Evolutionary conservation across 306 rosid genomes (phyloP).

Genomic region (Pterocarpus santalinus): DNA sequence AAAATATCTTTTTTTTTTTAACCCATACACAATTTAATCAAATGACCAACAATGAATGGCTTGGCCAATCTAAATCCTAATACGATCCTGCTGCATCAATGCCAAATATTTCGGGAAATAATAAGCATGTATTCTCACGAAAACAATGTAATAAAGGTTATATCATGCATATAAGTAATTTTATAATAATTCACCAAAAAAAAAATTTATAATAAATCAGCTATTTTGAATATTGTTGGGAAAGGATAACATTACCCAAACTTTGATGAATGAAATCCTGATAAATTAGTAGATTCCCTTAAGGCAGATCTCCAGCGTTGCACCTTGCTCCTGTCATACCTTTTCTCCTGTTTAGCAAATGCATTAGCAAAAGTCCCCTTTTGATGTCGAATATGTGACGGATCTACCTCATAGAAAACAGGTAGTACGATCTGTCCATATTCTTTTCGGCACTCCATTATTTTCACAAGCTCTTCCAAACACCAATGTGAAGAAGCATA

Average conservation of each 20-base stretch:
- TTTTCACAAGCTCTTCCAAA: constrained; percentile 41
- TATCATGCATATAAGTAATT: too few species aligned
- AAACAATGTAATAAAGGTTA: too few species aligned
- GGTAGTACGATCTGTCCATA: constrained; percentile 18
- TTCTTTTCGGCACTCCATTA: constrained; percentile 18
- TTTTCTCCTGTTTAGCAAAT: constrained; percentile 25
- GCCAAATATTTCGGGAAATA: too few species aligned
- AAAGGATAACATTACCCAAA: constrained; percentile 16
- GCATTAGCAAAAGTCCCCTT: constrained; percentile 27
- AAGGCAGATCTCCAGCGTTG: constrained; percentile 41
- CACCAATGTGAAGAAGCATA: constrained; percentile 44
- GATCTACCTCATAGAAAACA: constrained; percentile 34
- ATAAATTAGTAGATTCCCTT: constrained; percentile 7
- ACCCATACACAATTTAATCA: too few species aligned
- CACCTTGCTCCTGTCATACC: neutral
- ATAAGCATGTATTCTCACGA: too few species aligned
- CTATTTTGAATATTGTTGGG: neutral
- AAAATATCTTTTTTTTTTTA: too few species aligned
- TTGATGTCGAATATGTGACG: constrained; percentile 34
- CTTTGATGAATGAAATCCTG: constrained; percentile 37
- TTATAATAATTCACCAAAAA: too few species aligned
- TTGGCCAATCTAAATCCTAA: too few species aligned
- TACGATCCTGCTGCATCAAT: too few species aligned
- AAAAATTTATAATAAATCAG: too few species aligned
- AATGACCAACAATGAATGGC: too few species aligned